These are phyloP conservation scores for Marasmius tenuissimus DNA, from an alignment of 1,284 basidiomycete species.

Conservation along the genomic window DNA sequence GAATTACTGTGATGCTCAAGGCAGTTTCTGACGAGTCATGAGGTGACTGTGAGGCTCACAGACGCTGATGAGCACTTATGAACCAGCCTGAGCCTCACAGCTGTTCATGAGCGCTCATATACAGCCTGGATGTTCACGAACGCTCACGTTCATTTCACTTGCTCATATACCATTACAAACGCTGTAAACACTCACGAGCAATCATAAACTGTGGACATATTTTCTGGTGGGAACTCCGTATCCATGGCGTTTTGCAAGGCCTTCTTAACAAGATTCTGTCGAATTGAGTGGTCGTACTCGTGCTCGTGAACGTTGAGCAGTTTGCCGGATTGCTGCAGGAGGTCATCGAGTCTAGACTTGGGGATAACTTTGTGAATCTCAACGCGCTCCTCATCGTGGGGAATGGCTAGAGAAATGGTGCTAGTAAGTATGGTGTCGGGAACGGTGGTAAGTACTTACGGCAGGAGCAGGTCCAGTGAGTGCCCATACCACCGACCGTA, in stretches of 20 bases:
- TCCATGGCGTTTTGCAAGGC: background rate
- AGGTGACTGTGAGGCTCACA: too few species aligned
- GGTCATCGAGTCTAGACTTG: background rate
- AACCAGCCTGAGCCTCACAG: too few species aligned
- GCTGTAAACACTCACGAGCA: too few species aligned
- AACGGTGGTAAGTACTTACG: background rate
- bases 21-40: too few species aligned
- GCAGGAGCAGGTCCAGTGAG: conserved; percentile 22
- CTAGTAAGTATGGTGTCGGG: background rate
- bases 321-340: background rate
- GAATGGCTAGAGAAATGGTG: conserved; percentile 8
- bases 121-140: too few species aligned
- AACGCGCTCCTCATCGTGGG: conserved; percentile 4
- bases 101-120: too few species aligned
- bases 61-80: too few species aligned
- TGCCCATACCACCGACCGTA: conserved; percentile 32
- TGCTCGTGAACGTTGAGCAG: conserved; percentile 4
- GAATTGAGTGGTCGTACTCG: conserved; percentile 9
- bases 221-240: too few species aligned
- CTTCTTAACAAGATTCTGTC: conserved; percentile 10
- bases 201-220: too few species aligned
- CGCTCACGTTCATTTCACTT: too few species aligned
- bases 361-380: background rate
- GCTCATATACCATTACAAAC: too few species aligned
- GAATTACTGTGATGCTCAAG: too few species aligned